Evolutionary conservation across 306 rosid species (phyloP).

Genomic region (Arachis hypogaea): DNA sequence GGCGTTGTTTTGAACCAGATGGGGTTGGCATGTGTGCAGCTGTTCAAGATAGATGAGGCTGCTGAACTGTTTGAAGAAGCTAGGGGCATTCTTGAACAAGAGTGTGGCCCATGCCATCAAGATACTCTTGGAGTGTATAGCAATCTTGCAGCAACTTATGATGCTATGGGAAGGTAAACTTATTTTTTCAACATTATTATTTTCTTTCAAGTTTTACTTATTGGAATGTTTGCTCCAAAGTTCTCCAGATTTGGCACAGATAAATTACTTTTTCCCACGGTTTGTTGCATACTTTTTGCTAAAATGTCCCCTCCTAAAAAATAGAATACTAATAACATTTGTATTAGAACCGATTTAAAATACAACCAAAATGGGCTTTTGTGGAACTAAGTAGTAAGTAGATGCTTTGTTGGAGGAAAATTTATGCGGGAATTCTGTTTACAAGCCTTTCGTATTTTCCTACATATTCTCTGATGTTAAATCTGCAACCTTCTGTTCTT

Average conservation of each 20-base stretch:
- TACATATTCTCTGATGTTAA: conserved; percentile 18
- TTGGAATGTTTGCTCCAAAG: neutral
- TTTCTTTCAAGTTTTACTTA: conserved; percentile 12
- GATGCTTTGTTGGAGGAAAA: no score
- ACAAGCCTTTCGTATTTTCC: neutral
- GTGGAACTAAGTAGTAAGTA: no score
- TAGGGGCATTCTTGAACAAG: conserved; percentile 88
- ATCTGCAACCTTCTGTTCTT: conserved; percentile 11
- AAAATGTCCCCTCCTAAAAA: no score
- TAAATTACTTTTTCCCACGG: neutral
- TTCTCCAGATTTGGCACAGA: neutral
- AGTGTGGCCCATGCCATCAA: conserved; percentile 96
- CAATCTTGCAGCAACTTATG: conserved; percentile 99
- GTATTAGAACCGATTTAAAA: no score
- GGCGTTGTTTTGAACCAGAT: conserved; percentile 98
- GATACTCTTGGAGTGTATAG: conserved; percentile 97
- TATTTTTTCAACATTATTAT: conserved; percentile 14
- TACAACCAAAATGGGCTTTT: no score
- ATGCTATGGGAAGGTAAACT: conserved; percentile 96
- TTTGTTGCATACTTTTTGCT: neutral
- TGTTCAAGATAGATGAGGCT: conserved; percentile 98
- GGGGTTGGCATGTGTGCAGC: conserved; percentile 96
- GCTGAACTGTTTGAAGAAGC: conserved; percentile 97
- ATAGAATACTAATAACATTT: no score
- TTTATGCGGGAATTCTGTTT: no score